These are phyloP conservation scores for Isabelozyma pseudorhagii DNA, from an alignment of 805 yeast species.

Conservation along the genomic window DNA sequence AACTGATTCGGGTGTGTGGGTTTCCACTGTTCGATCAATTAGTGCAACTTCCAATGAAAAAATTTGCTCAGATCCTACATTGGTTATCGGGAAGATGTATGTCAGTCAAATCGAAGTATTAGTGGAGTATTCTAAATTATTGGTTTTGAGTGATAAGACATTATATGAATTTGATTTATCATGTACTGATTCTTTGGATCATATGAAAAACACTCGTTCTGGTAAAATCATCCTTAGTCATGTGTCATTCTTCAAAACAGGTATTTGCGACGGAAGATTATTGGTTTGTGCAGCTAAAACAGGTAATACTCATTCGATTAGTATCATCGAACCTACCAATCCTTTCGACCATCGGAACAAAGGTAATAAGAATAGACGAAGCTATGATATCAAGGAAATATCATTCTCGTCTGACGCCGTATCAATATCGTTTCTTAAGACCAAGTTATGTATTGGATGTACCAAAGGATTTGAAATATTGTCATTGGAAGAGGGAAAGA, in stretches of 20 bases:
- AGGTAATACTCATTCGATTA: conserved; percentile 73
- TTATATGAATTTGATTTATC: conserved; percentile 71
- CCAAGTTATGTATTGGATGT: conserved; percentile 91
- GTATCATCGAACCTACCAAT: conserved; percentile 86
- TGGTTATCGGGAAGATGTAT: conserved; percentile 69
- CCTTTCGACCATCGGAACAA: conserved; percentile 53
- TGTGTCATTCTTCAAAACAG: conserved; percentile 86
- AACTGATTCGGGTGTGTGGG: conserved; percentile 86
- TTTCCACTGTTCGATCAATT: conserved; percentile 64
- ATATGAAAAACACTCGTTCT: conserved; percentile 51
- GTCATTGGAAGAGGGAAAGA: conserved; percentile 75
- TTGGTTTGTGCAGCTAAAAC: conserved; percentile 86
- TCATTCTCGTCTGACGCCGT: conserved; percentile 86
- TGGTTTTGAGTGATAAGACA: conserved; percentile 79
- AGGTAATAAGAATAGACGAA: conserved; percentile 59
- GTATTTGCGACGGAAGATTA: conserved; percentile 85
- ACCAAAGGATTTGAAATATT: conserved; percentile 95
- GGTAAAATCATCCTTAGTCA: conserved; percentile 83
- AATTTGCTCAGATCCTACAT: conserved; percentile 67
- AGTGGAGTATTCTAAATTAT: conserved; percentile 82
- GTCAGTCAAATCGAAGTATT: conserved; percentile 88
- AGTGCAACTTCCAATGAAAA: conserved; percentile 46
- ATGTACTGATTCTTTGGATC: conserved; percentile 47
- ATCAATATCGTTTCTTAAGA: conserved; percentile 83
- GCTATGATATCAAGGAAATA: conserved; percentile 70